Conservation (phyloP, 495 filamentous ascomycete genomes). For the Podospora conica region DNA sequence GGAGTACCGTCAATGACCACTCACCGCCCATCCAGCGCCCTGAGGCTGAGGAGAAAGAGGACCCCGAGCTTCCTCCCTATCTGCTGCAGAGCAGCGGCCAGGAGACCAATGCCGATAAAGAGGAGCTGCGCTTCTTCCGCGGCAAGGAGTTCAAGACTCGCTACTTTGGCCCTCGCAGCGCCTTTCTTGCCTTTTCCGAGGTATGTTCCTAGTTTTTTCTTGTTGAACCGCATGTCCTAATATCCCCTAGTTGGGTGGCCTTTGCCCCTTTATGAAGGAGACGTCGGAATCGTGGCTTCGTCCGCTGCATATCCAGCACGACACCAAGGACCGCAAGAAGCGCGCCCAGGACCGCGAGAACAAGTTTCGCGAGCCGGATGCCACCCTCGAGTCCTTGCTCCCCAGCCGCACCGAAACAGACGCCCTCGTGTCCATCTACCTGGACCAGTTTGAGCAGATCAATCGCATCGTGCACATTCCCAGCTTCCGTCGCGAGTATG, state of each 20-base stretch:
- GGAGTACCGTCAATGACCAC: slow-evolving; percentile 31
- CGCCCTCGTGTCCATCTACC: slow-evolving; percentile 33
- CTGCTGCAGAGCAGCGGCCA: slow-evolving; percentile 20
- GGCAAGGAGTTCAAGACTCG: slow-evolving; percentile 42
- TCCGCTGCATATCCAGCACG: slow-evolving; percentile 29
- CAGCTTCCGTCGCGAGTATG: slow-evolving; percentile 38
- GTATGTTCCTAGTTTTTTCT: slow-evolving; percentile 13
- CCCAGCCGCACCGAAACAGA: slow-evolving; percentile 35
- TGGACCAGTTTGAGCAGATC: slow-evolving; percentile 42
- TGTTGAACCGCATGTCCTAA: not conserved
- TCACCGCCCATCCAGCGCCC: slow-evolving; percentile 19
- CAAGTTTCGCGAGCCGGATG: slow-evolving; percentile 26
- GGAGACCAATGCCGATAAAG: slow-evolving; percentile 21
- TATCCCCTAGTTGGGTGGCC: slow-evolving; percentile 33
- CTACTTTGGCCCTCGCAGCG: slow-evolving; percentile 45
- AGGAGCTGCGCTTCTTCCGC: slow-evolving; percentile 34
- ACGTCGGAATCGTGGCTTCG: slow-evolving; percentile 39
- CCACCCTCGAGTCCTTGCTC: slow-evolving; percentile 34
- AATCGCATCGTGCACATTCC: slow-evolving; percentile 44
- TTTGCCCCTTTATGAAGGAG: slow-evolving; percentile 42
- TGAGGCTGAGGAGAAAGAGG: slow-evolving; percentile 11
- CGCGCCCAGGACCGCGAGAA: slow-evolving; percentile 31
- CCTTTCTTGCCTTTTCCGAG: slow-evolving; percentile 36
- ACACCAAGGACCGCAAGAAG: slow-evolving; percentile 32
- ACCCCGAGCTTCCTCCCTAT: slow-evolving; percentile 14